Evolutionary conservation across 2,329 filamentous ascomycete genomes (phyloP).

Genomic region (Pseudogymnoascus sp.): DNA sequence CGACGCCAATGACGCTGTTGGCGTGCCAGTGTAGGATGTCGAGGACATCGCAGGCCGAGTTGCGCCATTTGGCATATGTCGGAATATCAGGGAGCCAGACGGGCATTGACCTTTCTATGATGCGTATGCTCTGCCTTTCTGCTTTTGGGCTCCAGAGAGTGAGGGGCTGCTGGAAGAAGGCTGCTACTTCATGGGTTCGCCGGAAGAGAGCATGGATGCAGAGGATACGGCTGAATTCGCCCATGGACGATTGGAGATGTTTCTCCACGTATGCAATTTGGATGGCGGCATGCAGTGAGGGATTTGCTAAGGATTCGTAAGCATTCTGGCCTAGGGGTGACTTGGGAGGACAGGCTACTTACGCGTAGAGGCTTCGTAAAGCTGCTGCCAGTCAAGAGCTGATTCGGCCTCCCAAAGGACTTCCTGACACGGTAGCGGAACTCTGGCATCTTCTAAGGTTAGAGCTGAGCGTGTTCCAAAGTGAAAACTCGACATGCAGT

Average conservation of each 20-base stretch:
- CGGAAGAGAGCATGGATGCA: constrained; percentile 43
- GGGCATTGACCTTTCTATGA: constrained; percentile 22
- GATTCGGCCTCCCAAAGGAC: constrained; percentile 32
- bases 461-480: constrained; percentile 29
- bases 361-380: constrained; percentile 17
- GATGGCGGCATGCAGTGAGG: constrained; percentile 34
- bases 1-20: constrained; percentile 31
- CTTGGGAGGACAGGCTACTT: constrained; percentile 10
- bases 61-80: constrained; percentile 39
- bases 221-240: constrained; percentile 41
- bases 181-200: constrained; percentile 40
- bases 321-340: neutral
- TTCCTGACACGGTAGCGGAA: constrained; percentile 33
- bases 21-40: constrained; percentile 38
- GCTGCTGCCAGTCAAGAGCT: constrained; percentile 27
- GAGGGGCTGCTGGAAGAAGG: constrained; percentile 36
- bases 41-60: constrained; percentile 34
- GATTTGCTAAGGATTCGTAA: constrained; percentile 18
- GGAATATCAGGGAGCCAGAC: constrained; percentile 40
- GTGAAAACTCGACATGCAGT: constrained; percentile 34
- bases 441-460: constrained; percentile 33
- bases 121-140: constrained; percentile 27
- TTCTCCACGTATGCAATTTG: constrained; percentile 43
- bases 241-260: constrained; percentile 33
- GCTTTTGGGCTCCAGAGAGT: constrained; percentile 38